These are phyloP conservation scores for Casaregolazyma suthepensis DNA, from an alignment of 1,139 yeast species.

Conservation along the genomic window DNA sequence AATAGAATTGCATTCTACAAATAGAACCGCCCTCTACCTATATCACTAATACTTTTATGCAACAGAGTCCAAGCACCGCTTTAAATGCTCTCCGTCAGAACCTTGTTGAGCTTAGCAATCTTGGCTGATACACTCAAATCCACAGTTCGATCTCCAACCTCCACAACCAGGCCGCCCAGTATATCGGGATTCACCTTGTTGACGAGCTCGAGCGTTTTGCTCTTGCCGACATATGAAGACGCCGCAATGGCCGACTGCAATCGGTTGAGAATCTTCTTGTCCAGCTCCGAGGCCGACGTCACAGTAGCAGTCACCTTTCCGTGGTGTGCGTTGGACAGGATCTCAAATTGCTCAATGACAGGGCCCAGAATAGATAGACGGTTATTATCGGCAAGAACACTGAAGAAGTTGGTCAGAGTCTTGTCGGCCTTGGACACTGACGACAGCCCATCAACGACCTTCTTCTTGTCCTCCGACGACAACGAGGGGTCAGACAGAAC, in stretches of 20 bases:
- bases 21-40: neutral
- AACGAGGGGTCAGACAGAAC: constrained; percentile 81
- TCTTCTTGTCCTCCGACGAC: constrained; percentile 64
- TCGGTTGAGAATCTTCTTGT: constrained; percentile 71
- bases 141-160: constrained; percentile 94
- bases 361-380: constrained; percentile 66
- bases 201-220: constrained; percentile 76
- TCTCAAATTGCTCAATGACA: constrained; percentile 65
- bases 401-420: constrained; percentile 72
- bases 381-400: constrained; percentile 90
- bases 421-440: constrained; percentile 57
- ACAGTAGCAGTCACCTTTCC: constrained; percentile 93
- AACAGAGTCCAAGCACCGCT: constrained; percentile 5
- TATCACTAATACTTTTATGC: constrained; percentile 4
- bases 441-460: constrained; percentile 57
- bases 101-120: constrained; percentile 83
- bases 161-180: constrained; percentile 93
- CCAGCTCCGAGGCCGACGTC: constrained; percentile 81
- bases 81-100: constrained; percentile 77
- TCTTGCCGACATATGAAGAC: constrained; percentile 77
- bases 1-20: neutral
- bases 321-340: constrained; percentile 80
- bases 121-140: constrained; percentile 84
- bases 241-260: constrained; percentile 72
- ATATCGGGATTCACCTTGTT: constrained; percentile 85